Conservation (phyloP, 176 grass and related monocot genomes). For the Phoenix dactylifera region DNA sequence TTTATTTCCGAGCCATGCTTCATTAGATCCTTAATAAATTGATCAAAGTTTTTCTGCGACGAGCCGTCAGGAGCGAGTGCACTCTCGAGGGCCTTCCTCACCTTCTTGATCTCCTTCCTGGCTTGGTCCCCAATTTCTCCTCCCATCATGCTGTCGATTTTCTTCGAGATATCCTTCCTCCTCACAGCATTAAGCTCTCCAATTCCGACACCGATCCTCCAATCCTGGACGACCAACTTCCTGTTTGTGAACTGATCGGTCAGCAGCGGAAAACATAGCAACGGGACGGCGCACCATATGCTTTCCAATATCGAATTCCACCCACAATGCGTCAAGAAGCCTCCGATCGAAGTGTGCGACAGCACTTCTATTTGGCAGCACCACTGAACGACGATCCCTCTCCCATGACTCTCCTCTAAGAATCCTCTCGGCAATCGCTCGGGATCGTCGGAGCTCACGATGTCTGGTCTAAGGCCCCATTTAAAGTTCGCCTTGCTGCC, state of each 20-base stretch:
- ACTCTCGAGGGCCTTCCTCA: background rate
- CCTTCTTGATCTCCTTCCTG: background rate
- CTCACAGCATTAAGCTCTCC: constrained; percentile 19
- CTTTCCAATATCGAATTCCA: constrained; percentile 75
- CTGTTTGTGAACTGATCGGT: constrained; percentile 57
- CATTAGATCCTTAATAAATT: no score
- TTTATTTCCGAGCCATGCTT: no score
- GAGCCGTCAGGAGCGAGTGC: background rate
- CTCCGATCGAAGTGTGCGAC: constrained; percentile 29
- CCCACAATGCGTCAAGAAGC: constrained; percentile 63
- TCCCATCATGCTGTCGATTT: no score
- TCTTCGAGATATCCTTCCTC: background rate
- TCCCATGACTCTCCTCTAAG: background rate
- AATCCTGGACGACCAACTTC: constrained; percentile 35
- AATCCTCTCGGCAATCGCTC: constrained; percentile 45
- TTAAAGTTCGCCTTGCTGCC: constrained; percentile 41
- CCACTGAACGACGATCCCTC: constrained; percentile 28
- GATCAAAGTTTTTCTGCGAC: no score
- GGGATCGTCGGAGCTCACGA: constrained; percentile 51
- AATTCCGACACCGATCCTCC: constrained; percentile 30
- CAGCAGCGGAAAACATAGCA: constrained; percentile 68
- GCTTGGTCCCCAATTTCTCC: background rate
- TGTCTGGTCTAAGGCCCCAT: constrained; percentile 50
- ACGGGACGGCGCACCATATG: constrained; percentile 43
- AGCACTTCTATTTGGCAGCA: constrained; percentile 49